These are phyloP conservation scores for Puccinia horiana DNA, from an alignment of 1,284 basidiomycete genomes.

Conservation along the genomic window DNA sequence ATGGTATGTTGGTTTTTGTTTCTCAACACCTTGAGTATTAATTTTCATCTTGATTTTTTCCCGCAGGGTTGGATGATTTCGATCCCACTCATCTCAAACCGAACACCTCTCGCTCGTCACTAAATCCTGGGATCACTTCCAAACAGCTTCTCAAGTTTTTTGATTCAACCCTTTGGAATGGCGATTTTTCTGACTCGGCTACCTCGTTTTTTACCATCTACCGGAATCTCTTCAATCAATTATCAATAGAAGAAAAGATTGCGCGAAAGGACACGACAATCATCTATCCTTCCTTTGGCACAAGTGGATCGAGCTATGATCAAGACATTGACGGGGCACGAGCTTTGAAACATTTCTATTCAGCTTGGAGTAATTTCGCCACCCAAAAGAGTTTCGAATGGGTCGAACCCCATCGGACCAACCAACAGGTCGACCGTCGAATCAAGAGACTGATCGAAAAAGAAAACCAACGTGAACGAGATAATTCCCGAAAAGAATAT, in stretches of 20 bases:
- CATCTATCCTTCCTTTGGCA: slow-evolving; percentile 79
- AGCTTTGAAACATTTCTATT: slow-evolving; percentile 69
- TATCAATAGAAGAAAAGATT: slow-evolving; percentile 77
- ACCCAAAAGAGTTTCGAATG: slow-evolving; percentile 88
- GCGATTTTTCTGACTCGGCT: slow-evolving; percentile 37
- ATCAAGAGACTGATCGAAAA: slow-evolving; percentile 91
- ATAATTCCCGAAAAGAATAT: slow-evolving; percentile 84
- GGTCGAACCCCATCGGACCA: slow-evolving; percentile 79
- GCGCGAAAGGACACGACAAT: slow-evolving; percentile 61
- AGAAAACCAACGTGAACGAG: slow-evolving; percentile 88
- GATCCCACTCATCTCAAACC: slow-evolving; percentile 37
- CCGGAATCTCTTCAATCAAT: slow-evolving; percentile 79
- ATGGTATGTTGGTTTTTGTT: slow-evolving; percentile 19
- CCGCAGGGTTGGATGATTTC: slow-evolving; percentile 38
- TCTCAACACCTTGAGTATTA: background rate
- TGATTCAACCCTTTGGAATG: slow-evolving; percentile 47
- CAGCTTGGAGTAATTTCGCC: slow-evolving; percentile 80
- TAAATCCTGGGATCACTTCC: slow-evolving; percentile 27
- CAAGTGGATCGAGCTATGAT: slow-evolving; percentile 72
- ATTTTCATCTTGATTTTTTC: background rate
- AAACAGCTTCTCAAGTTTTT: slow-evolving; percentile 44
- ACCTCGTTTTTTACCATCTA: slow-evolving; percentile 79
- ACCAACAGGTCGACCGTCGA: slow-evolving; percentile 82
- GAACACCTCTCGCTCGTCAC: slow-evolving; percentile 22
- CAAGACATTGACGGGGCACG: slow-evolving; percentile 6